Evolutionary conservation across 192 early-diverging fungal genomes (phyloP), one percentile per base, ranked within the genome.

Genomic region (Rhizophagus sp.): DNA sequence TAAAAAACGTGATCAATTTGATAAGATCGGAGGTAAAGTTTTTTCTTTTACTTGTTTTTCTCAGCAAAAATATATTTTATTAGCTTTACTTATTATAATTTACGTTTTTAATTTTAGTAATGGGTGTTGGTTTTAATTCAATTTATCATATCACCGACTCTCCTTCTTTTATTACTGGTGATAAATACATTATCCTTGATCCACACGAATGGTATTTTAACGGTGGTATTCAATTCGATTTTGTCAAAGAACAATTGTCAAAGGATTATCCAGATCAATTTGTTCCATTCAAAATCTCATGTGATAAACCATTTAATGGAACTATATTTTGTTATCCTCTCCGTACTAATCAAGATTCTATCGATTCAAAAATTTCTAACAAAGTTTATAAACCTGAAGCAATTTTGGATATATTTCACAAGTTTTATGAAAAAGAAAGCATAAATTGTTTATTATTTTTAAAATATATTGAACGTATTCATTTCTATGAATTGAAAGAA

Each of bases 251-350:
- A 2, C 17, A n/a, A n/a, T 79, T 62, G 3, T 3, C 62, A 13
- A 15, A 41, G 2, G 15, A 49, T 0, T 83, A 79, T 66, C 67
- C 81, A 1, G 81, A 82, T 57, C 85, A 86, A n/a, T 74, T 86
- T n/a, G 78, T 44, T 25, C 6, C 79, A 2, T 85, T 86, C 72
- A 41, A 71, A 2, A 75, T 44, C 2, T 22, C 70, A 34, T 76
- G 79, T 1, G 66, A 82, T 22, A 62, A 64, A 22, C 24, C 81
- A 1, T 86, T 80, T 62, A 17, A 71, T 2, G 85, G 85, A 25
- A 86, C 85, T 2, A 75, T 86, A 13, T 86, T 86, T 27, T 73
- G 85, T 5, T 85, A 82, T 64, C 83, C 85, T 12, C 75, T 86
- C 2, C 82, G 84, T 44, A 86, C 44, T 12, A 47, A 47, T 12